Conservation (phyloP, 306 rosid genomes). For the Oemleria cerasiformis region DNA sequence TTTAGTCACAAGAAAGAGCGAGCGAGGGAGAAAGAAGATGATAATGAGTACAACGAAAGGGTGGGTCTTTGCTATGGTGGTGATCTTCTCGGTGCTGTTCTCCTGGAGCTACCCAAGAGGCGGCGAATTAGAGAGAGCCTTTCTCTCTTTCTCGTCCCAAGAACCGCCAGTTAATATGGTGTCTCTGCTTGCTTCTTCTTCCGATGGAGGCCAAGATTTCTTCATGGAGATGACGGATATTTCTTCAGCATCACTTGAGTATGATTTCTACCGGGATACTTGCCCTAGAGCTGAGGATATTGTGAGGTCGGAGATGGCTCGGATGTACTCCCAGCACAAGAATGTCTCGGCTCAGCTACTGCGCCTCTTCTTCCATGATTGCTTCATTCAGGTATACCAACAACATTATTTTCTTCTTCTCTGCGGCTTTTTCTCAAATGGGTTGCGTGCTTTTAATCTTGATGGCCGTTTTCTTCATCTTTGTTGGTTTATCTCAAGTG, state of each 20-base stretch:
- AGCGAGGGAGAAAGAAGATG: not conserved
- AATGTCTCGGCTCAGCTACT: slow-evolving; percentile 61
- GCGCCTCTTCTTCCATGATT: slow-evolving; percentile 87
- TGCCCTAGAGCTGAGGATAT: slow-evolving; percentile 67
- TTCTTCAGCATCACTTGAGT: slow-evolving; percentile 68
- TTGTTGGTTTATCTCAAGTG: not conserved
- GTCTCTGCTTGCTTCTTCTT: not conserved
- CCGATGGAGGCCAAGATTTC: slow-evolving; percentile 7
- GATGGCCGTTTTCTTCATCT: not conserved
- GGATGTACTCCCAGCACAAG: slow-evolving; percentile 42
- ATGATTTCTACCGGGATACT: slow-evolving; percentile 52
- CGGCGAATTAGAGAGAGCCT: slow-evolving; percentile 25
- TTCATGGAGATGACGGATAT: slow-evolving; percentile 22
- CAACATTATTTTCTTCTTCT: not conserved
- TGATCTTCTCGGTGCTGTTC: slow-evolving; percentile 37
- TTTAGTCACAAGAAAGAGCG: not conserved
- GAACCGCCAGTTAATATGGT: slow-evolving; percentile 9
- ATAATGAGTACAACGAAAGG: not conserved
- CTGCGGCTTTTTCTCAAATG: not conserved
- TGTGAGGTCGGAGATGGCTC: slow-evolving; percentile 47
- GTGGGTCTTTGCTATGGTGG: slow-evolving; percentile 15
- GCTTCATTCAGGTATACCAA: slow-evolving; percentile 61
- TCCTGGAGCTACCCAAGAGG: slow-evolving; percentile 40
- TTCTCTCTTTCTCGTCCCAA: not conserved
- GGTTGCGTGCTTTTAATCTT: not conserved